A percentile compares a stretch with the other conserved stretches of the same genome.
phyloP scores from a whole-genome alignment of 352 stramenopile species.

The Phytophthora sansomeana region DNA sequence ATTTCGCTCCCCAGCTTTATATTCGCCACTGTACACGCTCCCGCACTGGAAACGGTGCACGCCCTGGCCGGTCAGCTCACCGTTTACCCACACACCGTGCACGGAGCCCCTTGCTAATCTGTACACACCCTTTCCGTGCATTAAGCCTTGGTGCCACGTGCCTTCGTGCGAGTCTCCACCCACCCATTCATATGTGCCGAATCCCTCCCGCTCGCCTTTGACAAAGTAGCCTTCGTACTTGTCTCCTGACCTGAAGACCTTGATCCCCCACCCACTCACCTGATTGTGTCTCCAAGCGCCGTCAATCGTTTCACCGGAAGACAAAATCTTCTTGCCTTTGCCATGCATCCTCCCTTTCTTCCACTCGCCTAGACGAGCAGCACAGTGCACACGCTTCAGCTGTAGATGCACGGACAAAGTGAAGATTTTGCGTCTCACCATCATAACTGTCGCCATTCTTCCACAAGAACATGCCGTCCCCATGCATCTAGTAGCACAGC shows the following conservation, averaged over 20 bases:
- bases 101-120: conserved; percentile 41
- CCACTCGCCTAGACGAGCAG: conserved; percentile 63
- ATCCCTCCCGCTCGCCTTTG: conserved; percentile 67
- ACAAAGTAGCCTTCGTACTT: conserved; percentile 76
- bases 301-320: conserved; percentile 67
- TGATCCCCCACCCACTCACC: conserved; percentile 67
- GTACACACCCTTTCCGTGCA: conserved; percentile 77
- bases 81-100: conserved; percentile 58
- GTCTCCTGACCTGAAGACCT: conserved; percentile 72
- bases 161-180: conserved; percentile 76
- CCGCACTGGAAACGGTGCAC: conserved; percentile 67
- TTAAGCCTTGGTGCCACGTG: conserved; percentile 56
- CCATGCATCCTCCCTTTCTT: conserved; percentile 83
- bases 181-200: conserved; percentile 76
- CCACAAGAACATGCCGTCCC: conserved; percentile 74
- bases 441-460: conserved; percentile 82
- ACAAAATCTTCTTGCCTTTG: conserved; percentile 73
- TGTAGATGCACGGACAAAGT: conserved; percentile 8
- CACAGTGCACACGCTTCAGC: conserved; percentile 20
- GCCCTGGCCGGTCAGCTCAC: conserved; percentile 50
- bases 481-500: conserved; percentile 72
- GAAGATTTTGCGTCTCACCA: conserved; percentile 47
- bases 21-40: conserved; percentile 65
- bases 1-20: conserved; percentile 48
- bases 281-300: conserved; percentile 70